Conservation (phyloP, 805 yeast genomes). For the Candida dajiaensis region DNA sequence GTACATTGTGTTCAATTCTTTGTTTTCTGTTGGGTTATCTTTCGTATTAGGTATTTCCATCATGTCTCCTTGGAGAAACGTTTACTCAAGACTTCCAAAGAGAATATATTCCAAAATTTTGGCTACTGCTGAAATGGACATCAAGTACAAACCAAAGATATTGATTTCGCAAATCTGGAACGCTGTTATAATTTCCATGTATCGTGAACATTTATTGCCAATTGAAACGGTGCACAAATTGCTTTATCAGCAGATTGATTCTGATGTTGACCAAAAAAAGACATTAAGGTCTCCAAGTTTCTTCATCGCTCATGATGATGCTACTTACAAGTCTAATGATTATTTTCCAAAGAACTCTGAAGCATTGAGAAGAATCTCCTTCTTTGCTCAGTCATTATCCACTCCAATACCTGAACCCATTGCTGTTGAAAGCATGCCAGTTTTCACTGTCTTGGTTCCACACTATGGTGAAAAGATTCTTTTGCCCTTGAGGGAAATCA, state of each 20-base stretch:
- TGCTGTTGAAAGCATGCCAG: slow-evolving; percentile 66
- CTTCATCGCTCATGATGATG: slow-evolving; percentile 80
- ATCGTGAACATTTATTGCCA: slow-evolving; percentile 70
- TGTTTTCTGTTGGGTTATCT: slow-evolving; percentile 65
- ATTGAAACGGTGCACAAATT: slow-evolving; percentile 66
- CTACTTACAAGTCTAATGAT: slow-evolving; percentile 54
- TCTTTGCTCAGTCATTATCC: slow-evolving; percentile 84
- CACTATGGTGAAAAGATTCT: slow-evolving; percentile 82
- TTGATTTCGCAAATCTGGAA: slow-evolving; percentile 76
- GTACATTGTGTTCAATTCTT: slow-evolving; percentile 77
- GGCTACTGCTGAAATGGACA: slow-evolving; percentile 31
- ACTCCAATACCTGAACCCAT: slow-evolving; percentile 76
- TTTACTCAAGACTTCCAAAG: slow-evolving; percentile 69
- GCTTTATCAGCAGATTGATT: slow-evolving; percentile 38
- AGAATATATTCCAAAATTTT: slow-evolving; percentile 69
- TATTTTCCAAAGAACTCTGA: slow-evolving; percentile 59
- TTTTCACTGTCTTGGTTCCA: slow-evolving; percentile 81
- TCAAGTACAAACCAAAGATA: slow-evolving; percentile 40
- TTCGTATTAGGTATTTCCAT: slow-evolving; percentile 75
- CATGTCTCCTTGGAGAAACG: slow-evolving; percentile 86
- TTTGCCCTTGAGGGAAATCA: slow-evolving; percentile 68
- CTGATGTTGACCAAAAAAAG: slow-evolving; percentile 31
- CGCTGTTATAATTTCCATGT: slow-evolving; percentile 76
- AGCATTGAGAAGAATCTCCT: slow-evolving; percentile 77
- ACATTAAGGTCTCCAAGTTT: slow-evolving; percentile 66